Percentiles rank a stretch among this genome's conserved stretches.
These are phyloP conservation scores for Phytophthora cryptogea DNA, from an alignment of 352 stramenopile species.

Conservation along the genomic window DNA sequence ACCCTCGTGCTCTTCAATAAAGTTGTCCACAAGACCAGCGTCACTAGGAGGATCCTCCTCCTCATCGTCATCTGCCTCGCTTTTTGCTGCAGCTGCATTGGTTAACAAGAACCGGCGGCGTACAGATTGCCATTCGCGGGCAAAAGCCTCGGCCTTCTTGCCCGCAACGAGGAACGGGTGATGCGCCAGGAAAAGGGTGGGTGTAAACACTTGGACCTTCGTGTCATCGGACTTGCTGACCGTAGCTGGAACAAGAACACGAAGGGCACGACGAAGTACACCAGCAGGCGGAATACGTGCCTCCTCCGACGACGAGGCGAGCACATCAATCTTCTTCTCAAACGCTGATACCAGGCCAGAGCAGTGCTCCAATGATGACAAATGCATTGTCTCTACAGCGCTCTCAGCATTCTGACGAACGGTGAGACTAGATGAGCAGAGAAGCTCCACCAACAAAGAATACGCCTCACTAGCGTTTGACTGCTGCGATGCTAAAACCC, in stretches of 20 bases:
- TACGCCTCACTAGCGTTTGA: constrained; percentile 52
- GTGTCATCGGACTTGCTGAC: constrained; percentile 40
- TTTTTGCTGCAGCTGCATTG: constrained; percentile 9
- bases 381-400: constrained; percentile 53
- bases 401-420: constrained; percentile 56
- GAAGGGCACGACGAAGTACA: constrained; percentile 66
- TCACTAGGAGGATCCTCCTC: constrained; percentile 62
- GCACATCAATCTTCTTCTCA: constrained; percentile 54
- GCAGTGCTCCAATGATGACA: constrained; percentile 65
- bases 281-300: constrained; percentile 50
- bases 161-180: constrained; percentile 78
- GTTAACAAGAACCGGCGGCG: constrained; percentile 61
- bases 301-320: constrained; percentile 48
- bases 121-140: constrained; percentile 68
- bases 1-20: constrained; percentile 71
- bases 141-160: constrained; percentile 50
- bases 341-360: constrained; percentile 55
- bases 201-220: constrained; percentile 54
- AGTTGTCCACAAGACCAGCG: constrained; percentile 63
- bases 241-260: constrained; percentile 50
- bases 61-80: constrained; percentile 47
- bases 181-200: constrained; percentile 62
- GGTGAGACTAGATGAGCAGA: constrained; percentile 52
- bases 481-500: constrained; percentile 74
- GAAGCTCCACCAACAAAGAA: constrained; percentile 60